These are phyloP conservation scores for Eimeria necatrix DNA, from an alignment of 169 alveolate species.

Conservation along the genomic window DNA sequence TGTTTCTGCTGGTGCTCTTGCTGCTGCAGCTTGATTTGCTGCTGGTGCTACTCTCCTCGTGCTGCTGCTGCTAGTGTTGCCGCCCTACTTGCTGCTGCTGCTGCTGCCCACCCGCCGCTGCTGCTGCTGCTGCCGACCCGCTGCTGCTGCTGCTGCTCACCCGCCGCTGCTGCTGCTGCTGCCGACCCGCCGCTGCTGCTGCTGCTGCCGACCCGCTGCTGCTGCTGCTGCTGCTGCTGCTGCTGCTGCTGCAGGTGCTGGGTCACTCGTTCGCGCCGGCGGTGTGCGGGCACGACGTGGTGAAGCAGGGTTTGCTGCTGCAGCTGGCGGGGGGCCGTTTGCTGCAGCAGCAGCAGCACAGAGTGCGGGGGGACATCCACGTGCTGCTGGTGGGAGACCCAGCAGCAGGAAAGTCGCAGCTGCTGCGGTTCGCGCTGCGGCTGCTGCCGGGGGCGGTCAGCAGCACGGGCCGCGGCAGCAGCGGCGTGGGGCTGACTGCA, in stretches of 20 bases:
- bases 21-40: neutral
- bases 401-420: constrained; percentile 97
- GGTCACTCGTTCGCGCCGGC: constrained; percentile 98
- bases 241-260: constrained; percentile 85
- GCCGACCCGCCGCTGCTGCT: neutral
- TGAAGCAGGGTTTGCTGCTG: constrained; percentile 96
- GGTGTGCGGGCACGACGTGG: constrained; percentile 97
- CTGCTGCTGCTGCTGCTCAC: constrained; percentile 6
- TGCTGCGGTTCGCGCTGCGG: constrained; percentile 96
- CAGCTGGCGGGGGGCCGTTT: constrained; percentile 97
- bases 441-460: constrained; percentile 97
- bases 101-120: constrained; percentile 12
- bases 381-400: constrained; percentile 96
- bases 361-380: constrained; percentile 98
- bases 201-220: neutral
- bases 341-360: constrained; percentile 89
- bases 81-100: constrained; percentile 2
- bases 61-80: constrained; percentile 2
- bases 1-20: neutral
- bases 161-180: constrained; percentile 2
- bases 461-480: constrained; percentile 99
- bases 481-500: constrained; percentile 99
- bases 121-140: neutral
- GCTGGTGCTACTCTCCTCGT: neutral
- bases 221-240: neutral